A percentile compares a stretch with the other conserved stretches of the same genome.
These are phyloP conservation scores for Trifolium dubium DNA, from an alignment of 306 rosid species.

Conservation along the genomic window DNA sequence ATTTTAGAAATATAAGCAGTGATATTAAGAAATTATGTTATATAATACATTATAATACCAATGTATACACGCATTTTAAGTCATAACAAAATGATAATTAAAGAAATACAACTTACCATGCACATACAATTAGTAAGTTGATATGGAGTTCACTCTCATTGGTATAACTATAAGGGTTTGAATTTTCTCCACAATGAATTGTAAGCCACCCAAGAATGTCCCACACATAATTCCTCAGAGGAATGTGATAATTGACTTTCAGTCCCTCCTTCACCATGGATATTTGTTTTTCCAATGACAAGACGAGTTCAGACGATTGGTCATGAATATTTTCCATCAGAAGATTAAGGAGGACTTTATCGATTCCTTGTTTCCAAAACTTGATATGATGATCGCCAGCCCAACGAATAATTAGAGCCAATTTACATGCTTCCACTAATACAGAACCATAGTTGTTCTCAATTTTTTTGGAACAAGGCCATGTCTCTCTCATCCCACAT, in stretches of 20 bases:
- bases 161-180: slow-evolving; percentile 41
- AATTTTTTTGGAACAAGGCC: slow-evolving; percentile 47
- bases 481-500: slow-evolving; percentile 61
- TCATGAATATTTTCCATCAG: slow-evolving; percentile 58
- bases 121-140: slow-evolving; percentile 64
- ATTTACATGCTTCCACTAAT: slow-evolving; percentile 69
- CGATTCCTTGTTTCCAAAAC: slow-evolving; percentile 81
- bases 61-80: slow-evolving; percentile 16
- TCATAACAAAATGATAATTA: slow-evolving; percentile 29
- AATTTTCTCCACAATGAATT: slow-evolving; percentile 64
- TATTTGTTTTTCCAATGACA: slow-evolving; percentile 67
- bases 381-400: slow-evolving; percentile 72
- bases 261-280: slow-evolving; percentile 56
- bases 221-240: slow-evolving; percentile 69
- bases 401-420: slow-evolving; percentile 84
- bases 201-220: slow-evolving; percentile 90
- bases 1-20: slow-evolving; percentile 34
- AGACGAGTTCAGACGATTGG: slow-evolving; percentile 39
- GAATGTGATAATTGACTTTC: slow-evolving; percentile 52
- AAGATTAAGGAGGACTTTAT: slow-evolving; percentile 72
- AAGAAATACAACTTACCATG: slow-evolving; percentile 64
- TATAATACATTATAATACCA: slow-evolving; percentile 8
- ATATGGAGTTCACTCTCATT: slow-evolving; percentile 51
- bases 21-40: slow-evolving; percentile 31
- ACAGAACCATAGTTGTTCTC: slow-evolving; percentile 55